A percentile compares a stretch with the other conserved stretches of the same genome.
These are phyloP conservation scores for Heterobasidion irregulare DNA, from an alignment of 1,284 basidiomycete species.

Conservation along the genomic window DNA sequence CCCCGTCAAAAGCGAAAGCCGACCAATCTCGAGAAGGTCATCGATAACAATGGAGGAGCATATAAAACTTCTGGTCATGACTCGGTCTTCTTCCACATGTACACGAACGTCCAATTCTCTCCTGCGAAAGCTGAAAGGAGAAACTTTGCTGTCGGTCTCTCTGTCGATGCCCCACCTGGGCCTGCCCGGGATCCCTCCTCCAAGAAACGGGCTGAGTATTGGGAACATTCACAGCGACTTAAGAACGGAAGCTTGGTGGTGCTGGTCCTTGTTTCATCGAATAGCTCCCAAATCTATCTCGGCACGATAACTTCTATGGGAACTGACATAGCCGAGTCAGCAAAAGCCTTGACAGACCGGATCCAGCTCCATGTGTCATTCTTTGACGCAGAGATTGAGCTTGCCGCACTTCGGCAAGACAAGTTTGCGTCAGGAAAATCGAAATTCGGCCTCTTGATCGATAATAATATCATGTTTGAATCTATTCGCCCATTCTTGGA, in stretches of 20 bases:
- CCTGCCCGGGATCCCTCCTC: constrained; percentile 13
- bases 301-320: constrained; percentile 16
- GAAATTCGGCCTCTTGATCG: constrained; percentile 18
- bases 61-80: constrained; percentile 19
- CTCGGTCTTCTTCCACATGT: constrained; percentile 20
- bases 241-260: constrained; percentile 20
- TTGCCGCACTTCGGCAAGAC: constrained; percentile 18
- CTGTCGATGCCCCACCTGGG: constrained; percentile 19
- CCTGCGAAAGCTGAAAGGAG: constrained; percentile 15
- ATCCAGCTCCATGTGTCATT: constrained; percentile 20
- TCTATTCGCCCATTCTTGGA: constrained; percentile 23
- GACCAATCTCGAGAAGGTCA: constrained; percentile 18
- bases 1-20: background rate
- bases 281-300: constrained; percentile 14
- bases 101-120: constrained; percentile 18
- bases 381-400: constrained; percentile 22
- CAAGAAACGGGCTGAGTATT: constrained; percentile 15
- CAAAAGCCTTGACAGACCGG: constrained; percentile 10
- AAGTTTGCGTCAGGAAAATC: constrained; percentile 11
- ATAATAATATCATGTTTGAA: constrained; percentile 22
- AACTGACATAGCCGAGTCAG: constrained; percentile 20
- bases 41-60: constrained; percentile 20
- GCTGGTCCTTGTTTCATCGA: constrained; percentile 15
- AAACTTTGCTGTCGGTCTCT: constrained; percentile 16
- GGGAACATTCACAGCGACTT: constrained; percentile 21